Percentiles rank a stretch among this genome's conserved stretches.
These are phyloP conservation scores for Sporopachydermia lactativora DNA, from an alignment of 805 yeast genomes.

Conservation along the genomic window DNA sequence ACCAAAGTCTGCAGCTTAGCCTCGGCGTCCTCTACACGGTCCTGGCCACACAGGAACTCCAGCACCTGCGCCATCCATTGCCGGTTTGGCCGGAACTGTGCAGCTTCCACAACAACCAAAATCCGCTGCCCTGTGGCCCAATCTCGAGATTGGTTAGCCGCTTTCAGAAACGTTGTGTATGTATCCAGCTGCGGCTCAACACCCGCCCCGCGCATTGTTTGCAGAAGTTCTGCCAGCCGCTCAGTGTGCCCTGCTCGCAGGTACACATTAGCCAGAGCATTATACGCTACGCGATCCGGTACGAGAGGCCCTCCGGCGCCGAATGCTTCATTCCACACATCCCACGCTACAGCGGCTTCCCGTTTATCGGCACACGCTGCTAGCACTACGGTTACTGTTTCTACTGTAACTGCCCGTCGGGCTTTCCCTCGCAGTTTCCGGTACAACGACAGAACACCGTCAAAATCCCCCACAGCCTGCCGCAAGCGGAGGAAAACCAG, in stretches of 20 bases:
- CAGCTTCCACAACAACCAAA: constrained; percentile 16
- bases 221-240: constrained; percentile 18
- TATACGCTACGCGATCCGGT: constrained; percentile 17
- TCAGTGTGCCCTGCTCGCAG: constrained; percentile 17
- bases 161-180: constrained; percentile 12
- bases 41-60: too few relatives aligned
- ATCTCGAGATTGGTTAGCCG: constrained; percentile 10
- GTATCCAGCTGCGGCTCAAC: constrained; percentile 12
- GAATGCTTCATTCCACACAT: too few relatives aligned
- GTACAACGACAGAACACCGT: constrained; percentile 17
- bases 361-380: constrained; percentile 15
- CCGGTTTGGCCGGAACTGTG: constrained; percentile 14
- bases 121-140: constrained; percentile 7
- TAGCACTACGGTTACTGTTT: constrained; percentile 14
- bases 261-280: constrained; percentile 19
- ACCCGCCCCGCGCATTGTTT: constrained; percentile 11
- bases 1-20: neutral
- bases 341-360: too few relatives aligned
- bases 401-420: constrained; percentile 11
- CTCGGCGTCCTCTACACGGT: too few relatives aligned
- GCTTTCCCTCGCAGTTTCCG: constrained; percentile 11
- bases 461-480: constrained; percentile 23
- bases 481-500: constrained; percentile 23
- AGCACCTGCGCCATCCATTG: constrained; percentile 18
- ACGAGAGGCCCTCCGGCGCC: too few relatives aligned